A percentile compares a stretch with the other conserved stretches of the same genome.
Conservation (phyloP, 1,139 yeast species). For the Blastobotrys serpentis region DNA sequence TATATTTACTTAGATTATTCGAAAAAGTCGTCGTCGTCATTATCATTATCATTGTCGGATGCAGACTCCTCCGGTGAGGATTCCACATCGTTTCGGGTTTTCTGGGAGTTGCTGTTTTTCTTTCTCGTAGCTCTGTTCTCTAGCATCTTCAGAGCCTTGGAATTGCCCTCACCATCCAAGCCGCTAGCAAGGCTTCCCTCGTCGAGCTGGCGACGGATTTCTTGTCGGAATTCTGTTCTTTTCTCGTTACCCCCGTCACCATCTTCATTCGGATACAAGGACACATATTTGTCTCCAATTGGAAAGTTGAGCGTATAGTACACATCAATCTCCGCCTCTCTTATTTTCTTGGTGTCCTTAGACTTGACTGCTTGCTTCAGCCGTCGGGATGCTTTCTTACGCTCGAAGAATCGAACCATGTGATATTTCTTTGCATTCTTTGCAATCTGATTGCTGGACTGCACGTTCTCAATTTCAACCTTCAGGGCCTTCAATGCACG, state of each 20-base stretch:
- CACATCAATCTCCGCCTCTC: constrained; percentile 61
- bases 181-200: constrained; percentile 29
- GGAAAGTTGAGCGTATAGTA: constrained; percentile 82
- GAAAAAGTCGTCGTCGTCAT: constrained; percentile 14
- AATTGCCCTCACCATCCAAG: constrained; percentile 20
- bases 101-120: too few species aligned
- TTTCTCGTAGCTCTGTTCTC: not conserved
- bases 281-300: constrained; percentile 71
- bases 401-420: constrained; percentile 90
- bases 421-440: constrained; percentile 78
- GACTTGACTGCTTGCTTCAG: constrained; percentile 59
- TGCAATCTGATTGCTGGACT: constrained; percentile 51
- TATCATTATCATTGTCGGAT: constrained; percentile 12
- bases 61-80: not conserved
- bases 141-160: constrained; percentile 21
- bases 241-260: constrained; percentile 22
- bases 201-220: constrained; percentile 26
- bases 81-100: not conserved
- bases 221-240: constrained; percentile 27
- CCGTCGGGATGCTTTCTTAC: constrained; percentile 77
- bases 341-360: constrained; percentile 23
- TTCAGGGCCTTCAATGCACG: constrained; percentile 76
- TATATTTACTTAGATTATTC: constrained; percentile 13
- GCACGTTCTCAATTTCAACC: constrained; percentile 60
- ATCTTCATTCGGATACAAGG: constrained; percentile 53